Base-by-base conservation (phyloP, 1,284 basidiomycete genomes). In the Irpex sp. region DNA sequence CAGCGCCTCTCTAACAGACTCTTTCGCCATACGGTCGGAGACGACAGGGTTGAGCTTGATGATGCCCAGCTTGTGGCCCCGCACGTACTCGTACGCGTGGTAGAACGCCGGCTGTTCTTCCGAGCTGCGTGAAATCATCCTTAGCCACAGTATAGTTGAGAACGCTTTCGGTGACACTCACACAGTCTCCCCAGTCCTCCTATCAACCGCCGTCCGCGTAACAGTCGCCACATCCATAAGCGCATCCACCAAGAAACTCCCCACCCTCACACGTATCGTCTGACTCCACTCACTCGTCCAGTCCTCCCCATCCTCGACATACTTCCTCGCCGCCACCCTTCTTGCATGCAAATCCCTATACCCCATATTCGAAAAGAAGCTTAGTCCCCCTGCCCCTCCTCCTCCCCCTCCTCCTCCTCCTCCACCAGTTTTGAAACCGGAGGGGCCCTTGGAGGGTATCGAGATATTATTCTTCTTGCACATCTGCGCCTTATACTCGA, bases 71-170 rank as follows among this genome's bases (percentile, higher is more conserved):
- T 94, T 96, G 67, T 89, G 88, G 0, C 96, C 96, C 18, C 93
- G 86, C n/a, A 91, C 73, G 71, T 97, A 98, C 75, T 98, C 96
- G 72, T 98, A 98, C 2, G 87, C 82, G 71, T 98, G 94, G 64
- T 87, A 90, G 75, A 99, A 96, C 0, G 96, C 96, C 0, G 93
- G 92, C 68, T 98, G 96, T 16, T 81, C 78, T 75, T 98, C 95
- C 48, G 28, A 23, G 23, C 23, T 23, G 23, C 23, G 23, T 23
- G 23, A 23, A 23, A 23, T 23, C 23, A 23, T 23, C 23, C 4
- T 23, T 42, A 42, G 12, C 39, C 7, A 2, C 56, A 35, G 16
- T 14, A 14, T 48, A 0, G 18, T 5, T 28, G 36, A 36, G 19
- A 28, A 23, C 23, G 23, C 23, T 23, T 23, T 23, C 23, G 4